Evolutionary conservation across 257 asterid species (phyloP), one percentile per base, ranked within the genome.

Genomic region (Scutellaria minor): DNA sequence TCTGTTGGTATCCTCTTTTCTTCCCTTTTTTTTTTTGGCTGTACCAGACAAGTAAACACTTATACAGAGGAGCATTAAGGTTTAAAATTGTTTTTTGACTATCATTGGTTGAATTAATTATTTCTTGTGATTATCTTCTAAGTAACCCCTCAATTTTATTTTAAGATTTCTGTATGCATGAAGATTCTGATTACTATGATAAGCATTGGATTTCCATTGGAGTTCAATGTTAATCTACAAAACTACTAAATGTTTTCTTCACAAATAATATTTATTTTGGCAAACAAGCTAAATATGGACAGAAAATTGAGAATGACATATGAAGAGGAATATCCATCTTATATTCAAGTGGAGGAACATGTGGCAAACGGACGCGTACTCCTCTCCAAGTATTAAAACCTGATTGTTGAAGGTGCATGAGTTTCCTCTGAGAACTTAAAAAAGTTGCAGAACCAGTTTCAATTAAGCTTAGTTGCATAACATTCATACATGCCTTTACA

Each of bases 321-420:
- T 9, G 42, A 11, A 9, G 10, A 11, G 5, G 24, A 22, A 24
- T 54, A 24, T 9, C 72, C 59, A 39, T 37, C n/a, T 24, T 64
- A 9, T 64, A 10, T 18, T 63, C 11, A 46, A 45, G 9, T 46
- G 45, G 24, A 64, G 44, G 70, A 31, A 27, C 20, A 48, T 13
- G 9, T 7, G 56, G 46, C 5, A 31, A 1, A 31, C 5, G 2
- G 37, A 31, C 37, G 4, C 3, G 5, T 67, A 22, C 39, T 37
- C 40, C 64, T 55, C 54, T 67, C 31, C 62, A 69, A 12, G 53
- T 24, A 24, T 22, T 11, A 4, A 41, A 41, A 56, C 66, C 35
- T 55, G 20, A 70, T 41, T 24, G 20, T 54, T 9, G 57, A 39
- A 40, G 24, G 41, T 41, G 53, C 20, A 18, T 12, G 6, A 18